phyloP scores from a whole-genome alignment of 495 filamentous ascomycete genomes.

The Podospora bellae-mahoneyi region DNA sequence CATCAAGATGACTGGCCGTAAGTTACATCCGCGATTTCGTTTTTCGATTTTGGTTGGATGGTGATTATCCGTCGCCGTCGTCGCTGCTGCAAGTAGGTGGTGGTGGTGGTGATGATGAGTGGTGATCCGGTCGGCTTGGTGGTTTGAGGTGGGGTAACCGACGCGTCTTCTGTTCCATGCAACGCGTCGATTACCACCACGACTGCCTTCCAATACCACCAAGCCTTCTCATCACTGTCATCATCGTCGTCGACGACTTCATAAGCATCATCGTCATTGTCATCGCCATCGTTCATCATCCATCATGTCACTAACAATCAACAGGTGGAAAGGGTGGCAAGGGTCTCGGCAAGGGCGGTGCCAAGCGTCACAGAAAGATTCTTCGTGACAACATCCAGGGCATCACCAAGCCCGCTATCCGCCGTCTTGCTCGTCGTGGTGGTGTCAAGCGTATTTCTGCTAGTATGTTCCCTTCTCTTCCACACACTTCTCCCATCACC shows the following conservation, averaged over 20 bases:
- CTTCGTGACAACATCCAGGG: slow-evolving; percentile 99
- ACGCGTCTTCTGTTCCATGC: slow-evolving; percentile 23
- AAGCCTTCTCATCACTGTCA: neutral
- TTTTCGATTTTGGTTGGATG: neutral
- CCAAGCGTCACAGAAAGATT: slow-evolving; percentile 99
- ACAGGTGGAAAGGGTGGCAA: slow-evolving; percentile 81
- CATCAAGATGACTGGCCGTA: slow-evolving; percentile 92
- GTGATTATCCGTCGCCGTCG: slow-evolving; percentile 13
- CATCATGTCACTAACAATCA: slow-evolving; percentile 12
- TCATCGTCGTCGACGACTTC: neutral
- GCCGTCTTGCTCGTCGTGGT: slow-evolving; percentile 97
- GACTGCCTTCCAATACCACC: neutral
- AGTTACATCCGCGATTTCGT: slow-evolving; percentile 47
- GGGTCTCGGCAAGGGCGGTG: slow-evolving; percentile 81
- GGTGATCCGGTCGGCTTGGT: neutral
- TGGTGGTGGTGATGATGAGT: slow-evolving; percentile 24
- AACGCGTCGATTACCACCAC: slow-evolving; percentile 20
- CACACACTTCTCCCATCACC: slow-evolving; percentile 52
- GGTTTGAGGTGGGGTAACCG: slow-evolving; percentile 12
- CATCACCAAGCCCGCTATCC: slow-evolving; percentile 99
- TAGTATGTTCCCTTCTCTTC: slow-evolving; percentile 59
- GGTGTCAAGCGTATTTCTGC: slow-evolving; percentile 99
- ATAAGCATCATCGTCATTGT: neutral
- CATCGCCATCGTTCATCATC: slow-evolving; percentile 6
- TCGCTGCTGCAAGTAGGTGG: slow-evolving; percentile 21